Evolutionary conservation across 2,329 filamentous ascomycete species (phyloP), one percentile per base, ranked within the genome.

Genomic region (Anthostomella pinea): DNA sequence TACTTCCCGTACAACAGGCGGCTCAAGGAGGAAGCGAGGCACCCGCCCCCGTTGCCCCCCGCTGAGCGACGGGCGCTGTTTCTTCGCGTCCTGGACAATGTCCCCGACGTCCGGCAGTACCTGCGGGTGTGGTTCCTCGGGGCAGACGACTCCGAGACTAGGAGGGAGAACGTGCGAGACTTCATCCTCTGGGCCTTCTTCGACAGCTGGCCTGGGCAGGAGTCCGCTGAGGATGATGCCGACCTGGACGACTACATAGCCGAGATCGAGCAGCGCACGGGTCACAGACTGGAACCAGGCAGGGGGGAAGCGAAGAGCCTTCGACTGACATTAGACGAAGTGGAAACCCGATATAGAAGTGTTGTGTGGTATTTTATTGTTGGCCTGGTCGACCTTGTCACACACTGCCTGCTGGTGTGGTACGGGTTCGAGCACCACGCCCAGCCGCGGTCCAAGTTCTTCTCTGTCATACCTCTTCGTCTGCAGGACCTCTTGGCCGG

Each of bases 161-260:
- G 72, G 28, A 66, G 73, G n/a, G 80, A 85, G n/a, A 85, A 87
- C 50, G 60, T 86, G 34, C 72, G 69, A 46, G 78, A 84, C 43
- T 86, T 85, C 48, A 58, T 84, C 15, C 65, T 75, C 7, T 87
- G 83, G 83, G 81, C 77, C 1, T 79, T 87, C 51, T 76, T 83
- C 41, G 79, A 82, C 30, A 51, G 49, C 18, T 43, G 36, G 49
- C 49, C 41, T 14, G 57, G 25, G 9, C 28, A 42, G 7, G 48
- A 56, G 28, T 47, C 51, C 4, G 48, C 54, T 0, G 64, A 68
- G 5, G 54, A 66, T 5, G 50, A 59, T 3, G 50, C 54, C 0
- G 70, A 75, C 36, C 41, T 73, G n/a, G 63, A 72, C 9, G 58
- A 58, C 18, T 73, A 69, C 39, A 51, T 83, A 16, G 63, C 66